Evolutionary conservation across 805 yeast species (phyloP).

Genomic region (Peterozyma xylosa): DNA sequence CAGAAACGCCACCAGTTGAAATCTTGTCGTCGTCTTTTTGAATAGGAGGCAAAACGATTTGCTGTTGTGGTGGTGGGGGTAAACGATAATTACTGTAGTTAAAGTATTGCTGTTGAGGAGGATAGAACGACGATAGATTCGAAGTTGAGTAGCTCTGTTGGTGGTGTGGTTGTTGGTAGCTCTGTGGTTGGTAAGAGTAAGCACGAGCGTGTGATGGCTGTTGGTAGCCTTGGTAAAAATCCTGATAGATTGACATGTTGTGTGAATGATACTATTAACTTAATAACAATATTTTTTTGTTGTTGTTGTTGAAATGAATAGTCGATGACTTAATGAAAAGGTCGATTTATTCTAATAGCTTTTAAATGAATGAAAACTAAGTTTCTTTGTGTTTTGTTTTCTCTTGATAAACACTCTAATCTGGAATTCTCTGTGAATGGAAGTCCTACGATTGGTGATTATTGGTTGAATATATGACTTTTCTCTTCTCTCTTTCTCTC

Average conservation of each 20-base stretch:
- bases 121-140: too few relatives aligned
- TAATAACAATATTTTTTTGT: constrained; percentile 3
- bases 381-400: too few relatives aligned
- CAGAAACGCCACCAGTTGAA: constrained; percentile 66
- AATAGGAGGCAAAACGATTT: constrained; percentile 2
- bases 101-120: too few relatives aligned
- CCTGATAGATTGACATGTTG: neutral
- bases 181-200: constrained; percentile 8
- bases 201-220: neutral
- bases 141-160: constrained; percentile 1
- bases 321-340: constrained; percentile 36
- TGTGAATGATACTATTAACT: constrained; percentile 9
- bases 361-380: too few relatives aligned
- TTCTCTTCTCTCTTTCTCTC: too few relatives aligned
- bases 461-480: too few relatives aligned
- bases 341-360: constrained; percentile 18
- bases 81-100: constrained; percentile 6
- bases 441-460: too few relatives aligned
- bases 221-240: constrained; percentile 3
- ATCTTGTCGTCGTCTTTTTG: constrained; percentile 11
- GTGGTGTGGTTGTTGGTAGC: constrained; percentile 11
- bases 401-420: too few relatives aligned
- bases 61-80: constrained; percentile 2
- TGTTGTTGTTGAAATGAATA: constrained; percentile 1
- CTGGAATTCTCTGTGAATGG: too few relatives aligned